These are phyloP conservation scores for Kwoniella sp. DNA, from an alignment of 768 basidiomycete genomes.

Conservation along the genomic window DNA sequence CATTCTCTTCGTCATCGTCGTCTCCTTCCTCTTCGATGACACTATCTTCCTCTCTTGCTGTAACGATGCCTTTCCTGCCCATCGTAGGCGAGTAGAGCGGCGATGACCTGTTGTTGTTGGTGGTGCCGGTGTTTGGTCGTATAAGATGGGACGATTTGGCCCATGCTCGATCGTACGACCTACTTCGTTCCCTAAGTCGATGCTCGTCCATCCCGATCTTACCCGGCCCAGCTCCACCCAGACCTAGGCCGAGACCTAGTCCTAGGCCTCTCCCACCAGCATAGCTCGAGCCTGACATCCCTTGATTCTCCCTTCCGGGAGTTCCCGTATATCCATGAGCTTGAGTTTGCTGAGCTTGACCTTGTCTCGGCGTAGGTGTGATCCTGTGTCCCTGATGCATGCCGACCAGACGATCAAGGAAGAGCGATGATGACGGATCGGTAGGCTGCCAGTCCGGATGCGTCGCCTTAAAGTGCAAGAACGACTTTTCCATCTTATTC, in stretches of 20 bases:
- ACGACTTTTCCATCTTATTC: conserved; percentile 88
- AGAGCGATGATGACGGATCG: conserved; percentile 87
- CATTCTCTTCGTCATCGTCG: conserved; percentile 62
- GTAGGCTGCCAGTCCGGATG: conserved; percentile 94
- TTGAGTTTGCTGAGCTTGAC: background rate
- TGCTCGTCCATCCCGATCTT: conserved; percentile 26
- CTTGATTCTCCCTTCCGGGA: background rate
- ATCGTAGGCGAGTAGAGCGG: background rate
- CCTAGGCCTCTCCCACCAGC: conserved; percentile 17
- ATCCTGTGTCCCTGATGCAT: conserved; percentile 26
- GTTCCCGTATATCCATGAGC: conserved; percentile 59
- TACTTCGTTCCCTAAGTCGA: conserved; percentile 33
- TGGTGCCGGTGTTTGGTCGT: background rate
- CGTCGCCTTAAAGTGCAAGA: conserved; percentile 61
- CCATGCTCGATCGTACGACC: conserved; percentile 48
- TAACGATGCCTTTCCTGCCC: background rate
- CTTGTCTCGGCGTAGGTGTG: background rate
- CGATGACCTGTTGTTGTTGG: background rate
- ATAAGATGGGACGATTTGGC: conserved; percentile 36
- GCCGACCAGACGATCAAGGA: conserved; percentile 72
- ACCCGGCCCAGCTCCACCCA: background rate
- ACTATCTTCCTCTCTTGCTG: conserved; percentile 12
- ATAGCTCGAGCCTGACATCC: conserved; percentile 12
- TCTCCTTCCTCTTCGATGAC: conserved; percentile 42
- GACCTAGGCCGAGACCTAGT: conserved; percentile 2